These are phyloP conservation scores for Neospermospora avenae DNA, from an alignment of 2,329 filamentous ascomycete species.

Conservation along the genomic window DNA sequence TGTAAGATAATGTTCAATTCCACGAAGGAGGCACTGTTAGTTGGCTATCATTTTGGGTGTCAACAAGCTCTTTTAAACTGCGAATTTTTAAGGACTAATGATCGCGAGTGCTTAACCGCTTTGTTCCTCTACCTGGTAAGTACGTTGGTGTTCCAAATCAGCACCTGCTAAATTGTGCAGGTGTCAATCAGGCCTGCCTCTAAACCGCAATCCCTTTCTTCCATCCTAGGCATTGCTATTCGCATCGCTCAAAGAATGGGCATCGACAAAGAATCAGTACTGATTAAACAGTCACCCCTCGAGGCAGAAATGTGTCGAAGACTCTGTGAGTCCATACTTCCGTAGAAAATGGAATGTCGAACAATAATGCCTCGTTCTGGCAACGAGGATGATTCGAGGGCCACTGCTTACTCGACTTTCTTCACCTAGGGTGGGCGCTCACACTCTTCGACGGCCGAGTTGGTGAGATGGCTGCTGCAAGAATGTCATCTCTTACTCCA, in stretches of 20 bases:
- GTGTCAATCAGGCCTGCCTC: slow-evolving; percentile 36
- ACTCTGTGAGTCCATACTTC: slow-evolving; percentile 45
- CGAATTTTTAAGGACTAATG: slow-evolving; percentile 39
- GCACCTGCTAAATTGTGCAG: slow-evolving; percentile 18
- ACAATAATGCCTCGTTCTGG: neutral
- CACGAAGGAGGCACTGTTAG: slow-evolving; percentile 39
- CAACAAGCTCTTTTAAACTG: slow-evolving; percentile 45
- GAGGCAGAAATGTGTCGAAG: slow-evolving; percentile 69
- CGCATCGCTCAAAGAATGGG: slow-evolving; percentile 67
- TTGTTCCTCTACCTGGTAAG: slow-evolving; percentile 52
- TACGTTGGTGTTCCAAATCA: neutral
- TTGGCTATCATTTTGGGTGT: slow-evolving; percentile 43
- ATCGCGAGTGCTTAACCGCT: slow-evolving; percentile 48
- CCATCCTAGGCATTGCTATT: slow-evolving; percentile 62
- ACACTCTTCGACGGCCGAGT: slow-evolving; percentile 66
- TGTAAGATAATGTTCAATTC: slow-evolving; percentile 42
- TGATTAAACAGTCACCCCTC: slow-evolving; percentile 46
- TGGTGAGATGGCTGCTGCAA: slow-evolving; percentile 59
- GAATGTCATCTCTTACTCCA: slow-evolving; percentile 36
- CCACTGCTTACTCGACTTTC: neutral
- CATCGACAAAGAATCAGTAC: slow-evolving; percentile 59
- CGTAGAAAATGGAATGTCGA: neutral
- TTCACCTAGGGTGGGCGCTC: slow-evolving; percentile 55
- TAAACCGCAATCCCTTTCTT: slow-evolving; percentile 58
- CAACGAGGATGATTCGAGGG: neutral